These are phyloP conservation scores for Aspergillus affinis DNA, from an alignment of 495 filamentous ascomycete species.

Conservation along the genomic window DNA sequence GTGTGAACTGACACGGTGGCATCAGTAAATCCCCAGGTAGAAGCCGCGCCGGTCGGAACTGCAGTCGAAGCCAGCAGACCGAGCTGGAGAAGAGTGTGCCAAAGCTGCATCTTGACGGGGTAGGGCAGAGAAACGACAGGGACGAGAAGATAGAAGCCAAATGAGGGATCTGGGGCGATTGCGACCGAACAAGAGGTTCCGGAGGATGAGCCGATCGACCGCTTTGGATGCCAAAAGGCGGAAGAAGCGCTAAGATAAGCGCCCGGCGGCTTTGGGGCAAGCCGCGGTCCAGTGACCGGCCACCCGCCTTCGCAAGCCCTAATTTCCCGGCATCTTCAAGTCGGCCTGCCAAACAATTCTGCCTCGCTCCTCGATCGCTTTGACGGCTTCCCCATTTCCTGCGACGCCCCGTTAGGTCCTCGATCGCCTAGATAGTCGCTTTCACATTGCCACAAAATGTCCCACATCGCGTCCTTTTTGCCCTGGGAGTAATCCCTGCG, in stretches of 20 bases:
- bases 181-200: not conserved
- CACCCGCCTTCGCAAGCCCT: slow-evolving; percentile 32
- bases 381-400: slow-evolving; percentile 7
- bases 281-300: slow-evolving; percentile 31
- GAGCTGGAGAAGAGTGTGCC: slow-evolving; percentile 39
- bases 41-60: slow-evolving; percentile 55
- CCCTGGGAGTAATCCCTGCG: slow-evolving; percentile 17
- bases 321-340: slow-evolving; percentile 32
- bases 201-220: not conserved
- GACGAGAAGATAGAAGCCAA: slow-evolving; percentile 11
- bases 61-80: slow-evolving; percentile 41
- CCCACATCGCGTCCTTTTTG: slow-evolving; percentile 12
- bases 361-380: slow-evolving; percentile 7
- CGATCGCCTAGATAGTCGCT: not conserved
- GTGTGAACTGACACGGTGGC: slow-evolving; percentile 73
- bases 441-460: slow-evolving; percentile 12
- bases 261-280: slow-evolving; percentile 29
- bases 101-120: slow-evolving; percentile 41
- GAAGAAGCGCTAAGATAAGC: slow-evolving; percentile 24
- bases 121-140: slow-evolving; percentile 9
- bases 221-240: slow-evolving; percentile 3
- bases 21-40: slow-evolving; percentile 84
- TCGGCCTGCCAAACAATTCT: slow-evolving; percentile 27
- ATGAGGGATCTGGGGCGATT: not conserved
- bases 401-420: not conserved